Conservation (phyloP, 306 rosid species). For the Ormosia semicastrata region DNA sequence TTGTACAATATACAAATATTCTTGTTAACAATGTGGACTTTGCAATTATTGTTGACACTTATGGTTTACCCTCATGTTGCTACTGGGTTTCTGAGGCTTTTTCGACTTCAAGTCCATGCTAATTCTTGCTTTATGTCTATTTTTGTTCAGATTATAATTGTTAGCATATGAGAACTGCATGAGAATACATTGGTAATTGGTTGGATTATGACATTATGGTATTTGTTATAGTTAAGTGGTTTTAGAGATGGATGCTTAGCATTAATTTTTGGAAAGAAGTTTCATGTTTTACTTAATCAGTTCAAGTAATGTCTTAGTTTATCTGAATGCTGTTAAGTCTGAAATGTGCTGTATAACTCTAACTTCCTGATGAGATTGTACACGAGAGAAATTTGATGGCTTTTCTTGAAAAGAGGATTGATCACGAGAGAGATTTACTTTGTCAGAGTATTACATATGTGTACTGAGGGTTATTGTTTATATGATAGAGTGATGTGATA, state of each 20-base stretch:
- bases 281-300: constrained; percentile 4
- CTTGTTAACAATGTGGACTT: constrained; percentile 11
- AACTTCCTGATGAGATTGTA: constrained; percentile 12
- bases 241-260: constrained; percentile 21
- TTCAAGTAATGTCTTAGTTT: constrained; percentile 5
- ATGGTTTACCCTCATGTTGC: constrained; percentile 90
- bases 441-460: not conserved
- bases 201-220: constrained; percentile 2
- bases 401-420: not conserved
- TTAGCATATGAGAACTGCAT: too few relatives aligned
- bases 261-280: not conserved
- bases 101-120: constrained; percentile 97
- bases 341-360: not conserved
- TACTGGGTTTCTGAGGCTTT: constrained; percentile 91
- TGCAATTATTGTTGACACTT: constrained; percentile 33
- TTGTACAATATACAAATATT: not conserved
- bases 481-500: not conserved
- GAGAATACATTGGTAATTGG: not conserved
- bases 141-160: too few relatives aligned
- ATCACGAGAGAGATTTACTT: not conserved
- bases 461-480: not conserved
- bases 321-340: not conserved
- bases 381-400: not conserved
- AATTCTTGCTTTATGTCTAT: constrained; percentile 63
- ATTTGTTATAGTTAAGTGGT: not conserved